A percentile compares a stretch with the other conserved stretches of the same genome.
These are phyloP conservation scores for Testicularia cyperi DNA, from an alignment of 1,284 basidiomycete genomes.

Conservation along the genomic window DNA sequence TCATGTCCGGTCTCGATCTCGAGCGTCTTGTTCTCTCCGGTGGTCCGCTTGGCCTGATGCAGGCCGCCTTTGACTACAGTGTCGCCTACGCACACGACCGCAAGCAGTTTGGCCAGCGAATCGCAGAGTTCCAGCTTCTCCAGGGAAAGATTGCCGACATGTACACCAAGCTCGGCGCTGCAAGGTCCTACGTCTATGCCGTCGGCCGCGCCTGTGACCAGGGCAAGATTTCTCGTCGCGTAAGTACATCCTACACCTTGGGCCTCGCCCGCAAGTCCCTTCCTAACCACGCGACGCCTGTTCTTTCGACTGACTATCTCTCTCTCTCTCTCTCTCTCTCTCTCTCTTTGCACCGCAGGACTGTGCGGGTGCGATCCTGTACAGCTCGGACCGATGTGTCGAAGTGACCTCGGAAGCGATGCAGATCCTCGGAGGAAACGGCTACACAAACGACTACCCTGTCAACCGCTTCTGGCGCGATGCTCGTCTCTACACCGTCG, in stretches of 20 bases:
- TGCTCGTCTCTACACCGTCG: constrained; percentile 49
- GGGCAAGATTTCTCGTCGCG: constrained; percentile 65
- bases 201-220: constrained; percentile 63
- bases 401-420: constrained; percentile 49
- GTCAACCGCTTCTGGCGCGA: constrained; percentile 42
- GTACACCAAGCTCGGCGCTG: constrained; percentile 89
- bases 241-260: constrained; percentile 62
- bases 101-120: constrained; percentile 81
- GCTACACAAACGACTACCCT: constrained; percentile 45
- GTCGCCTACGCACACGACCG: constrained; percentile 86
- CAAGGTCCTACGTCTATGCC: constrained; percentile 86
- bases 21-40: constrained; percentile 88
- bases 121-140: constrained; percentile 93
- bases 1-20: constrained; percentile 91
- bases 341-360: too few species aligned
- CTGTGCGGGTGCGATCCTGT: constrained; percentile 50
- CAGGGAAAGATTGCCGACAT: constrained; percentile 83
- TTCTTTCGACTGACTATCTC: too few species aligned
- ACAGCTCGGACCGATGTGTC: constrained; percentile 37
- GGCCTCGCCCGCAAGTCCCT: not conserved
- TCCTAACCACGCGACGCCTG: not conserved
- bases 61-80: constrained; percentile 85
- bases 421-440: constrained; percentile 50
- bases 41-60: constrained; percentile 80
- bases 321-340: too few species aligned